phyloP scores from a whole-genome alignment of 2,329 filamentous ascomycete species.

The Diplodia seriata region DNA sequence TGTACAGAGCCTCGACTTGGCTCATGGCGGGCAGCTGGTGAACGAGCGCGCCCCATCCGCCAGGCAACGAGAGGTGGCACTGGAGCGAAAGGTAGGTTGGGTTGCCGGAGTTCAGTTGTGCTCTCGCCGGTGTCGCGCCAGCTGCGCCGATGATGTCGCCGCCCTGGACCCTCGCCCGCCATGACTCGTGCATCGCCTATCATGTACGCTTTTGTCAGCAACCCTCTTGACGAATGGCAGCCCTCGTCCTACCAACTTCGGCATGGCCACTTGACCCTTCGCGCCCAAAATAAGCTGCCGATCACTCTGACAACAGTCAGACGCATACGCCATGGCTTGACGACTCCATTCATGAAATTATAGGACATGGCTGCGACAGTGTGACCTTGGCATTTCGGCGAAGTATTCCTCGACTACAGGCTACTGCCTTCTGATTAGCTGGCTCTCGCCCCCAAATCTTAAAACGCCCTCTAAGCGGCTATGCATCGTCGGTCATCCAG shows the following conservation, averaged over 20 bases:
- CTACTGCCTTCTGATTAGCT: neutral
- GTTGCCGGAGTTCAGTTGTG: neutral
- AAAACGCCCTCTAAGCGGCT: neutral
- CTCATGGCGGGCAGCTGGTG: constrained; percentile 53
- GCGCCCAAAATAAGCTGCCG: neutral
- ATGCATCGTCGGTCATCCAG: neutral
- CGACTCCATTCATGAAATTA: neutral
- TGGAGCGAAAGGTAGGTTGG: neutral
- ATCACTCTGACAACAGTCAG: neutral
- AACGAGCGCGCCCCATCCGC: constrained; percentile 6
- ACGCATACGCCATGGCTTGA: neutral
- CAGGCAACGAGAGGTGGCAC: neutral
- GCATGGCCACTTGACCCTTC: neutral
- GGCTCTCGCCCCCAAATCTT: neutral
- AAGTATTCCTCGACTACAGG: neutral
- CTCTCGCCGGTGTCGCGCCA: neutral
- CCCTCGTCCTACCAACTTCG: neutral
- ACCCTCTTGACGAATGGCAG: neutral
- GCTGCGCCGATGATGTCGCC: constrained; percentile 8
- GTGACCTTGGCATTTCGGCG: constrained; percentile 14
- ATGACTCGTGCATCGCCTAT: constrained; percentile 3
- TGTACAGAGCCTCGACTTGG: constrained; percentile 92
- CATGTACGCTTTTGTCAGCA: neutral
- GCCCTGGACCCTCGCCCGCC: constrained; percentile 1
- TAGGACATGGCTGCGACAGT: neutral